Evolutionary conservation across 345 rosid genomes (phyloP).

Genomic region (Eucalyptus cloeziana): DNA sequence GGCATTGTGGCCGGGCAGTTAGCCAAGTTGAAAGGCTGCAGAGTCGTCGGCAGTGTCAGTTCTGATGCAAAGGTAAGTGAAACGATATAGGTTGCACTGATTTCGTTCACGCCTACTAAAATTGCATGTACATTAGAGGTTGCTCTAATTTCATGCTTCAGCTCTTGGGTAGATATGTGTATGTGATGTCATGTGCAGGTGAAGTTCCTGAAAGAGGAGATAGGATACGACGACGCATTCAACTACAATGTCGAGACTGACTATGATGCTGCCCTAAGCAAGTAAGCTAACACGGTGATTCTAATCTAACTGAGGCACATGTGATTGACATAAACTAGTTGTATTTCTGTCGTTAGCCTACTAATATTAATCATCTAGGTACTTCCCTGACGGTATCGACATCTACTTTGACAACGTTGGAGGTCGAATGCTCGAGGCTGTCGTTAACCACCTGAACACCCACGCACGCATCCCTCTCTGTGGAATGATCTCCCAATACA

Average conservation of each 20-base stretch:
- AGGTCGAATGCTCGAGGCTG: constrained; percentile 45
- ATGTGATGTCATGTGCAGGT: background rate
- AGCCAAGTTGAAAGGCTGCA: constrained; percentile 27
- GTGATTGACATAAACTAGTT: background rate
- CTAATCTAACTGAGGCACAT: background rate
- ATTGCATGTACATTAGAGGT: background rate
- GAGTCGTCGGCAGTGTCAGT: constrained; percentile 26
- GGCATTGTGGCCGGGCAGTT: constrained; percentile 28
- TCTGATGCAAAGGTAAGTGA: constrained; percentile 21
- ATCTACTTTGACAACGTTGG: constrained; percentile 40
- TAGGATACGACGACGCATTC: background rate
- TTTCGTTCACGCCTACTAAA: background rate
- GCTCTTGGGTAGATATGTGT: background rate
- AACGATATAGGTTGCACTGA: background rate
- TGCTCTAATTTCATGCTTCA: background rate
- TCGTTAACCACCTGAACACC: constrained; percentile 27
- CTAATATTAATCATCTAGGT: background rate
- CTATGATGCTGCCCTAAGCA: background rate
- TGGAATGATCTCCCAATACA: constrained; percentile 44
- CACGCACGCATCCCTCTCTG: constrained; percentile 19
- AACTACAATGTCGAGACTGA: background rate
- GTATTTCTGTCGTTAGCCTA: background rate
- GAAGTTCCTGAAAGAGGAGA: background rate
- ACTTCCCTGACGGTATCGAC: constrained; percentile 35
- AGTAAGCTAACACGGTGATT: background rate